Evolutionary conservation across 352 stramenopile genomes (phyloP).

Genomic region (Saprolegnia parasitica): DNA sequence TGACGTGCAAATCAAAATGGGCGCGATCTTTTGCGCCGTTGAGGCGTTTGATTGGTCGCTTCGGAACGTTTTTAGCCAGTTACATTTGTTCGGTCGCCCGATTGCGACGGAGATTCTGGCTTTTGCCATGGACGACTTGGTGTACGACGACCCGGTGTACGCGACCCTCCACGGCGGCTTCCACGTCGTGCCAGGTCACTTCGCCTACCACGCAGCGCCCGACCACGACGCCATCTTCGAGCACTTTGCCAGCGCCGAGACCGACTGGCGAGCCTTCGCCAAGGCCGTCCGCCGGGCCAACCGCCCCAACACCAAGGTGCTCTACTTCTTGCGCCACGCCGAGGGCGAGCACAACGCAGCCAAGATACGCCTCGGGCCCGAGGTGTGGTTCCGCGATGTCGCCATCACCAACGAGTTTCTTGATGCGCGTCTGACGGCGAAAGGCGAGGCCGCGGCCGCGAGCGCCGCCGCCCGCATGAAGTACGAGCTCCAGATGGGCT

Average conservation of each 20-base stretch:
- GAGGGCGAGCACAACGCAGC: conserved; percentile 70
- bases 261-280: neutral
- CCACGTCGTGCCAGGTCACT: conserved; percentile 25
- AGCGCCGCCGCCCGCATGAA: conserved; percentile 23
- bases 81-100: too few species aligned
- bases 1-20: too few species aligned
- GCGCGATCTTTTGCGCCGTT: too few species aligned
- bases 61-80: too few species aligned
- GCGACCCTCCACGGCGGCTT: conserved; percentile 22
- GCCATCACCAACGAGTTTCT: conserved; percentile 54
- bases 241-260: conserved; percentile 11
- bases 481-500: conserved; percentile 43
- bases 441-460: conserved; percentile 48
- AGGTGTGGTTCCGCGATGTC: conserved; percentile 55
- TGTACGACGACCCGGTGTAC: neutral
- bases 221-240: conserved; percentile 22
- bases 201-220: conserved; percentile 18
- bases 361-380: conserved; percentile 44
- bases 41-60: too few species aligned
- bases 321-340: conserved; percentile 74
- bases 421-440: conserved; percentile 57
- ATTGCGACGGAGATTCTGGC: too few species aligned
- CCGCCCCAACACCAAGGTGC: conserved; percentile 46
- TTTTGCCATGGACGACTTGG: too few species aligned
- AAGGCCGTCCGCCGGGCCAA: conserved; percentile 7